Evolutionary conservation across 768 basidiomycete species (phyloP), one percentile per base, ranked within the genome.

Genomic region (Tylopilus subfusipes): DNA sequence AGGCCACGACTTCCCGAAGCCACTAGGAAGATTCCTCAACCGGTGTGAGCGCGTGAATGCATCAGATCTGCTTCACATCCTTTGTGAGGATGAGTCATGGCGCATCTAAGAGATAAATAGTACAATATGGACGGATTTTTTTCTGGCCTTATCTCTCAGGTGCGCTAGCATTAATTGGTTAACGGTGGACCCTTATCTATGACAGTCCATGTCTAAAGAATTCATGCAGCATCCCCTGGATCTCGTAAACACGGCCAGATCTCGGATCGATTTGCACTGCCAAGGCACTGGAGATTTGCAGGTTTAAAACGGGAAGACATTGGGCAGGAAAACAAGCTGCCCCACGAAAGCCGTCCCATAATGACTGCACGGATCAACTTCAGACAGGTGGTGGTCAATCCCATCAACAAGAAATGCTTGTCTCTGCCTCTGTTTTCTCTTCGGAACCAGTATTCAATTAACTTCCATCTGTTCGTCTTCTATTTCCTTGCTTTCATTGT

Each of bases 151-250:
- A 47, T 39, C 38, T 22, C 29, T 33, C 39, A 24, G 30, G 45
- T 48, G 38, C 11, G 25, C 24, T 38, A n/a, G 34, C 36, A 38
- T n/a, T 38, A 8, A 30, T 10, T 22, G 29, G 16, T 48, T 29
- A 24, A 33, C 8, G 50, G 40, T 6, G 31, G 16, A 19, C 82
- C 22, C 82, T 83, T 44, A 84, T 57, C 56, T 56, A 24, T 50
- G 45, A 55, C 54, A 50, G 42, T 30, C 19, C 30, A 19, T 34
- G 10, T 38, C 24, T 12, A 13, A 7, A 43, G 33, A 24, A 25
- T 29, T 33, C 36, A 30, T 19, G n/a, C 18, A 14, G 29, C 5
- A 36, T 43, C 44, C 46, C n/a, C 48, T 54, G 30, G 21, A 53
- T 53, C 11, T 21, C 18, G n/a, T n/a, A 29, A 22, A 4, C 39